Percentiles rank a stretch among this genome's conserved stretches.
Evolutionary conservation across 1,284 basidiomycete species (phyloP).

Genomic region (Apiotrichum montevideense): DNA sequence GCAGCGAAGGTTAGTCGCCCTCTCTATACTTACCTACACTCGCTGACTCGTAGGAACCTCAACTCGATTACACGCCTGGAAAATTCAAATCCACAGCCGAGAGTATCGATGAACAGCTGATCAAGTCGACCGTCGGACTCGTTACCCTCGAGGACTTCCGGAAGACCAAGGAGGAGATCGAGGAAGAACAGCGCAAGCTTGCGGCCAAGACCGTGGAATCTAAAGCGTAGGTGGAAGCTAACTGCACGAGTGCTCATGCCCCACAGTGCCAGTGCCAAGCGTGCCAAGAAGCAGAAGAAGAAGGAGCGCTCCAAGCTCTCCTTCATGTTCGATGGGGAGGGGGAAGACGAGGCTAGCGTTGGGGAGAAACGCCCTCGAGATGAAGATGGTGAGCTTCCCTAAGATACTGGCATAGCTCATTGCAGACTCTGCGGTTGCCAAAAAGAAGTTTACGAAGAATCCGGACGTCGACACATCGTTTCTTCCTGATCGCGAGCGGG

Average conservation of each 20-base stretch:
- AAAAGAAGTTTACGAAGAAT: slow-evolving; percentile 84
- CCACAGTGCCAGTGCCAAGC: slow-evolving; percentile 43
- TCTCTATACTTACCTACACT: too few relatives aligned
- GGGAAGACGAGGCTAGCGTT: slow-evolving; percentile 15
- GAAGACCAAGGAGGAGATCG: slow-evolving; percentile 76
- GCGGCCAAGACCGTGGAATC: slow-evolving; percentile 56
- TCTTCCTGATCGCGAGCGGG: slow-evolving; percentile 90
- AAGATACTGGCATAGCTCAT: neutral
- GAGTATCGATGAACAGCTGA: slow-evolving; percentile 88
- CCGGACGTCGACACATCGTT: slow-evolving; percentile 97
- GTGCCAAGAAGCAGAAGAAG: slow-evolving; percentile 81
- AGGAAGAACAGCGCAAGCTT: slow-evolving; percentile 85
- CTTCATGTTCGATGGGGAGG: slow-evolving; percentile 55
- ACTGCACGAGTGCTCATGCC: neutral
- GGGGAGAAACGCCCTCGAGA: slow-evolving; percentile 22
- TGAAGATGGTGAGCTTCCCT: slow-evolving; percentile 22
- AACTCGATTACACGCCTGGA: slow-evolving; percentile 67
- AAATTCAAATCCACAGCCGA: slow-evolving; percentile 93
- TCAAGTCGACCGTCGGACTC: slow-evolving; percentile 87
- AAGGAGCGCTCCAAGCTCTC: slow-evolving; percentile 85
- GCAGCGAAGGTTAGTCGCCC: too few relatives aligned
- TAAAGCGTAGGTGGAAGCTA: slow-evolving; percentile 21
- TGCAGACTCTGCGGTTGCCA: slow-evolving; percentile 41
- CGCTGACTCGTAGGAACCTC: slow-evolving; percentile 26
- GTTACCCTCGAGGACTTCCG: slow-evolving; percentile 91